These are phyloP conservation scores for Sarcocystis neurona DNA, from an alignment of 169 alveolate species.

Conservation along the genomic window DNA sequence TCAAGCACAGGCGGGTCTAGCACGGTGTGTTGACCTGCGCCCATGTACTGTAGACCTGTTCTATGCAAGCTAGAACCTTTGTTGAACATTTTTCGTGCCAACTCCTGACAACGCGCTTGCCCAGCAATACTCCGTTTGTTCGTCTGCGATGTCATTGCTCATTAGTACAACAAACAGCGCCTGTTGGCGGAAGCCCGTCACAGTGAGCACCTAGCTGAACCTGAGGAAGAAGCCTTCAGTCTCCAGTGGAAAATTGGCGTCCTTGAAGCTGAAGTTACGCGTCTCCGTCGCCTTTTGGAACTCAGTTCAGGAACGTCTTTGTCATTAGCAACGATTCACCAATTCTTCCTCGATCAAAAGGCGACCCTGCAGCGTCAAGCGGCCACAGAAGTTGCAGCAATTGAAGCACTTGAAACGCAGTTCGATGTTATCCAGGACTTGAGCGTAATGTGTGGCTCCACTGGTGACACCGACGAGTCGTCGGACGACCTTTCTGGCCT, in stretches of 20 bases:
- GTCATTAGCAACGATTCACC: conserved; percentile 28
- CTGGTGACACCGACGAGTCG: background rate
- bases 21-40: too few relatives aligned
- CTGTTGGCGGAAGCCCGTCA: too few relatives aligned
- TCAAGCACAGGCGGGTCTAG: too few relatives aligned
- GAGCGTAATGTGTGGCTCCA: background rate
- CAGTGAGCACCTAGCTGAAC: too few relatives aligned
- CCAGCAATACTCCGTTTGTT: too few relatives aligned
- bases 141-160: too few relatives aligned
- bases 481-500: conserved; percentile 7
- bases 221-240: conserved; percentile 29
- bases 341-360: conserved; percentile 31
- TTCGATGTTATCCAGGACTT: background rate
- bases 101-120: too few relatives aligned
- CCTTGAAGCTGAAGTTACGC: conserved; percentile 19
- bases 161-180: too few relatives aligned
- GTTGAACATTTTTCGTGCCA: too few relatives aligned
- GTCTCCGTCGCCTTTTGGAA: conserved; percentile 7
- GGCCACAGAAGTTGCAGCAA: background rate
- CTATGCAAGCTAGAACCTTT: too few relatives aligned
- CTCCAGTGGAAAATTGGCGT: conserved; percentile 22
- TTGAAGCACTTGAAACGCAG: conserved; percentile 15
- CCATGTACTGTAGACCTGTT: too few relatives aligned
- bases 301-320: conserved; percentile 6
- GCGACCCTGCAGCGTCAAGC: background rate